Percentiles rank a stretch among this genome's conserved stretches.
These are phyloP conservation scores for Tulasnella sp. DNA, from an alignment of 768 basidiomycete species.

Conservation along the genomic window DNA sequence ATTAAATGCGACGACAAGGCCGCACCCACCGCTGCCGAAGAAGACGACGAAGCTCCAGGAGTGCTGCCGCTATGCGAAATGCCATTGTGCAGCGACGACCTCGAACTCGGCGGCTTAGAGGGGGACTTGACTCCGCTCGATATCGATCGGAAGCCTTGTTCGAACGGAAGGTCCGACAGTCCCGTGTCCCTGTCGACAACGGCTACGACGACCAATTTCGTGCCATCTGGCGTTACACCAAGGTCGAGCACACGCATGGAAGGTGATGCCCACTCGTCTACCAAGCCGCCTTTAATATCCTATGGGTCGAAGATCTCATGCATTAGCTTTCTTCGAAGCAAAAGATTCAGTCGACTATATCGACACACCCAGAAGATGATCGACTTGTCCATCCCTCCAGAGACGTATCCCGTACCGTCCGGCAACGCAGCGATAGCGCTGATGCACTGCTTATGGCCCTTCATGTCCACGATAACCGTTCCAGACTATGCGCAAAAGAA, in stretches of 20 bases:
- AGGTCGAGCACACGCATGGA: conserved; percentile 83
- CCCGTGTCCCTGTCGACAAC: conserved; percentile 8
- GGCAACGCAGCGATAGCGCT: conserved; percentile 85
- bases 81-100: conserved; percentile 7
- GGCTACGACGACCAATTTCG: conserved; percentile 83
- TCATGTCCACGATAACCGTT: conserved; percentile 59
- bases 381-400: conserved; percentile 79
- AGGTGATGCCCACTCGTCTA: conserved; percentile 63
- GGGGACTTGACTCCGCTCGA: not conserved
- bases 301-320: conserved; percentile 38
- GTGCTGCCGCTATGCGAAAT: not conserved
- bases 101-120: not conserved
- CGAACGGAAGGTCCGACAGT: not conserved
- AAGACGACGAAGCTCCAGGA: conserved; percentile 3
- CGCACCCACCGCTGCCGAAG: conserved; percentile 20
- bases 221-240: conserved; percentile 78
- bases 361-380: conserved; percentile 74
- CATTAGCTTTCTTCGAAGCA: not conserved
- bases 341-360: too few species aligned
- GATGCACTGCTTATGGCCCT: conserved; percentile 76
- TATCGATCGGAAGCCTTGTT: not conserved
- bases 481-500: conserved; percentile 56
- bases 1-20: conserved; percentile 17
- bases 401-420: conserved; percentile 85
- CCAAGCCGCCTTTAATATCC: conserved; percentile 70